Percentiles rank a stretch among this genome's conserved stretches.
These are phyloP conservation scores for Mortierella alpina DNA, from an alignment of 192 early-diverging fungal genomes.

Conservation along the genomic window DNA sequence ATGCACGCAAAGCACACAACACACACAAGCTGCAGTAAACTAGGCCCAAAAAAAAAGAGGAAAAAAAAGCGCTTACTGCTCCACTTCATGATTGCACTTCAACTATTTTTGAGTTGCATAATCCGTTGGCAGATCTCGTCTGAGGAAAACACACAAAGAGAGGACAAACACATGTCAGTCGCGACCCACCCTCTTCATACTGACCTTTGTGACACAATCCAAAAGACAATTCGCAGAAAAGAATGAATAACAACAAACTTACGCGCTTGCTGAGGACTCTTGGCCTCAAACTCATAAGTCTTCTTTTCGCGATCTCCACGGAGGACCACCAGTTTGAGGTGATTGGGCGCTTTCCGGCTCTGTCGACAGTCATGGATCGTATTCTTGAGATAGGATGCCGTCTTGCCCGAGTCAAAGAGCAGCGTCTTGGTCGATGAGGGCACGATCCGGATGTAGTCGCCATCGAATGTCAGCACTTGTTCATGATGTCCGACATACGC, in stretches of 20 bases:
- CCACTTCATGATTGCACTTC: neutral
- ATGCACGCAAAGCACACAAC: too few relatives aligned
- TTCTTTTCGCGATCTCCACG: constrained; percentile 74
- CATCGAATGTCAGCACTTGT: constrained; percentile 92
- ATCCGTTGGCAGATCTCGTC: constrained; percentile 49
- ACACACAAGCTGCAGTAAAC: neutral
- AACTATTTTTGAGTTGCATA: constrained; percentile 51
- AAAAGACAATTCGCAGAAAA: neutral
- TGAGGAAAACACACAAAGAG: neutral
- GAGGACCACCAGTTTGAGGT: constrained; percentile 75
- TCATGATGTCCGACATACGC: constrained; percentile 89
- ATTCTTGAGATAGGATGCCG: constrained; percentile 58
- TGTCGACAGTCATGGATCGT: constrained; percentile 65
- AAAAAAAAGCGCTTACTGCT: constrained; percentile 2
- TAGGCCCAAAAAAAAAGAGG: constrained; percentile 6
- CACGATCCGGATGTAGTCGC: constrained; percentile 92
- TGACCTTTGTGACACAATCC: neutral
- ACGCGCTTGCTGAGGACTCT: constrained; percentile 71
- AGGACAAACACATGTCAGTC: constrained; percentile 31
- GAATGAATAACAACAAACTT: too few relatives aligned
- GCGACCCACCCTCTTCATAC: neutral
- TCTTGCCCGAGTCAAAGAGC: constrained; percentile 87
- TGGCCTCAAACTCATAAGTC: constrained; percentile 84
- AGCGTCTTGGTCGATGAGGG: constrained; percentile 77
- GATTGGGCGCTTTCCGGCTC: constrained; percentile 73